phyloP scores from a whole-genome alignment of 1,284 basidiomycete species.

The Stygiomarasmius scandens region DNA sequence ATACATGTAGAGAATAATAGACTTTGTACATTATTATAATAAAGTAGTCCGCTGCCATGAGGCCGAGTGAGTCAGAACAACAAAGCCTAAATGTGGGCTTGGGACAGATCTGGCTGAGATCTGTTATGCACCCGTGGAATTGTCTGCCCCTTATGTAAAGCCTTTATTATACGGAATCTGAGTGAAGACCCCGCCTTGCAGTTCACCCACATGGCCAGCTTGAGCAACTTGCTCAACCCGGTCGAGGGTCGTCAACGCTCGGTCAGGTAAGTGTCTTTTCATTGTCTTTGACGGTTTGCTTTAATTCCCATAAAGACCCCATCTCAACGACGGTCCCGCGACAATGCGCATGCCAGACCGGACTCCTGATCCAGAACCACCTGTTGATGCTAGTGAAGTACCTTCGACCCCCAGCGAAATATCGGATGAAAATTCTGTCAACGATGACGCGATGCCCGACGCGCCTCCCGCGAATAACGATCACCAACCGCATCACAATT shows the following conservation, averaged over 20 bases:
- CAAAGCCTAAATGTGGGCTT: too few species aligned
- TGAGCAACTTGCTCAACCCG: slow-evolving; percentile 57
- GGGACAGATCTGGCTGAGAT: too few species aligned
- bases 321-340: slow-evolving; percentile 23
- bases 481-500: slow-evolving; percentile 69
- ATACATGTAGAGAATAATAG: slow-evolving; percentile 6
- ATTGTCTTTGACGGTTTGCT: neutral
- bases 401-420: slow-evolving; percentile 32
- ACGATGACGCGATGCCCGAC: slow-evolving; percentile 14
- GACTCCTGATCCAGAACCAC: slow-evolving; percentile 11
- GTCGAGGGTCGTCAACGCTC: slow-evolving; percentile 35
- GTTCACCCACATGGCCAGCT: slow-evolving; percentile 46
- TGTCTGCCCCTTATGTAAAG: too few species aligned
- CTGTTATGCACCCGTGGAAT: too few species aligned
- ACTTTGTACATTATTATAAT: slow-evolving; percentile 5
- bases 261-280: slow-evolving; percentile 4
- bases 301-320: slow-evolving; percentile 20
- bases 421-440: slow-evolving; percentile 18
- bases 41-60: neutral
- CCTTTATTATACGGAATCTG: too few species aligned
- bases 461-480: slow-evolving; percentile 32
- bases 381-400: slow-evolving; percentile 22
- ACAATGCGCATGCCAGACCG: neutral
- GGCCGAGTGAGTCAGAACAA: neutral
- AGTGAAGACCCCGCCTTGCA: too few species aligned